Percentiles rank a stretch among this genome's conserved stretches.
These are phyloP conservation scores for Darksidea phi DNA, from an alignment of 495 filamentous ascomycete species.

Conservation along the genomic window DNA sequence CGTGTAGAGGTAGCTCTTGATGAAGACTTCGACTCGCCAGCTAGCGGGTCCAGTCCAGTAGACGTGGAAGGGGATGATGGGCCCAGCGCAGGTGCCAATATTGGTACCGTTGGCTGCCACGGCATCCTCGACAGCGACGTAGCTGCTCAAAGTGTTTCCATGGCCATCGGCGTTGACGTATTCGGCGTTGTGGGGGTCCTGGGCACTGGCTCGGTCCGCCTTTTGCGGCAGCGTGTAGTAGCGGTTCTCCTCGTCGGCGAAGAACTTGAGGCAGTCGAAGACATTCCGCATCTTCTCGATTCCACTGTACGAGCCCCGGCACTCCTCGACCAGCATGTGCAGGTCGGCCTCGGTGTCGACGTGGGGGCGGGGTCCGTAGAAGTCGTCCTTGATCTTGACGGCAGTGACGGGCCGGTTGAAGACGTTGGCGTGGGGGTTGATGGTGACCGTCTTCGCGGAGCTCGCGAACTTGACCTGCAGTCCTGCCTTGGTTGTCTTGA, in stretches of 20 bases:
- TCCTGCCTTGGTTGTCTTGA: slow-evolving; percentile 40
- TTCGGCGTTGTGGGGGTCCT: slow-evolving; percentile 47
- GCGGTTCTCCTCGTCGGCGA: slow-evolving; percentile 48
- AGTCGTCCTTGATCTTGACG: slow-evolving; percentile 52
- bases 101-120: slow-evolving; percentile 37
- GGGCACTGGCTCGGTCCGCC: slow-evolving; percentile 44
- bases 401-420: slow-evolving; percentile 51
- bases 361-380: slow-evolving; percentile 51
- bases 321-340: slow-evolving; percentile 51
- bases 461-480: slow-evolving; percentile 39
- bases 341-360: slow-evolving; percentile 55
- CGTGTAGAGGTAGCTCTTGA: slow-evolving; percentile 59
- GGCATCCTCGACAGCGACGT: slow-evolving; percentile 41
- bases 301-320: slow-evolving; percentile 50
- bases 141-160: slow-evolving; percentile 42
- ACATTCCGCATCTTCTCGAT: slow-evolving; percentile 57
- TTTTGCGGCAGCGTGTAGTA: slow-evolving; percentile 49
- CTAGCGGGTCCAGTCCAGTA: slow-evolving; percentile 61
- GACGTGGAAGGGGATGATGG: slow-evolving; percentile 56
- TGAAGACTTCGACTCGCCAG: slow-evolving; percentile 58
- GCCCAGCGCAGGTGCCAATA: slow-evolving; percentile 52
- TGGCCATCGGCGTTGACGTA: slow-evolving; percentile 47
- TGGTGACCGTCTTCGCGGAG: slow-evolving; percentile 39
- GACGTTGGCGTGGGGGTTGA: slow-evolving; percentile 51
- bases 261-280: slow-evolving; percentile 52